Percentiles rank a stretch among this genome's conserved stretches.
phyloP scores from a whole-genome alignment of 208 protist genomes.

The Crithidia expoeki region DNA sequence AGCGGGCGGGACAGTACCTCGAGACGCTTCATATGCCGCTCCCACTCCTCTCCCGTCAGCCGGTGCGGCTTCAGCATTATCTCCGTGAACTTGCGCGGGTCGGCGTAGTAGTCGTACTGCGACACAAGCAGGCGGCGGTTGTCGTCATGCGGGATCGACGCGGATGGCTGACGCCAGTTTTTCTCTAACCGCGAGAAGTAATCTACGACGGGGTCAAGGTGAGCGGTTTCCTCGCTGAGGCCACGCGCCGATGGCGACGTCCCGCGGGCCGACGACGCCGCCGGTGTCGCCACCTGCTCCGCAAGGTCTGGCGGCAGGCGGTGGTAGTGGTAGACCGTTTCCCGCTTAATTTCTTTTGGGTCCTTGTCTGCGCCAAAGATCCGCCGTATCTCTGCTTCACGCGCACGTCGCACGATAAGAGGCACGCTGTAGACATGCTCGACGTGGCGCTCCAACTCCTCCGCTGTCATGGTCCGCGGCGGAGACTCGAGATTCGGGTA shows the following conservation, averaged over 20 bases:
- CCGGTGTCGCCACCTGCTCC: background rate
- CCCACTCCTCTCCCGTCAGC: constrained; percentile 26
- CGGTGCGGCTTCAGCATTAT: constrained; percentile 28
- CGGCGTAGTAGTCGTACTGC: constrained; percentile 52
- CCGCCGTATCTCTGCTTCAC: constrained; percentile 41
- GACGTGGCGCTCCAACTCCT: constrained; percentile 57
- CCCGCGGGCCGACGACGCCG: constrained; percentile 11
- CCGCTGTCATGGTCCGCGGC: constrained; percentile 25
- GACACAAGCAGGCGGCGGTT: constrained; percentile 57
- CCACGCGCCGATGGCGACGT: constrained; percentile 13
- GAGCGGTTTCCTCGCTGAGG: constrained; percentile 12
- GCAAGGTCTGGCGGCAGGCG: constrained; percentile 19
- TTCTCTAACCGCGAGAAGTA: constrained; percentile 41
- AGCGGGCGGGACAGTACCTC: constrained; percentile 51
- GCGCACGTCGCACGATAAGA: constrained; percentile 39
- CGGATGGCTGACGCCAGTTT: constrained; percentile 66
- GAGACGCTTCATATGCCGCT: constrained; percentile 43
- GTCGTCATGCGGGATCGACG: constrained; percentile 52
- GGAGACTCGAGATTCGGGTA: constrained; percentile 42
- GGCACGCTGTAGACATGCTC: constrained; percentile 73
- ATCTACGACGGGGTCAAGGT: constrained; percentile 12
- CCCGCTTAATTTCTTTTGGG: constrained; percentile 13
- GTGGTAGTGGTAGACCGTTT: constrained; percentile 34
- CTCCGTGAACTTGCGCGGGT: constrained; percentile 38
- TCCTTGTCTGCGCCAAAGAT: constrained; percentile 48